Conservation (phyloP, 768 basidiomycete genomes). For the Amyloporia xantha region DNA sequence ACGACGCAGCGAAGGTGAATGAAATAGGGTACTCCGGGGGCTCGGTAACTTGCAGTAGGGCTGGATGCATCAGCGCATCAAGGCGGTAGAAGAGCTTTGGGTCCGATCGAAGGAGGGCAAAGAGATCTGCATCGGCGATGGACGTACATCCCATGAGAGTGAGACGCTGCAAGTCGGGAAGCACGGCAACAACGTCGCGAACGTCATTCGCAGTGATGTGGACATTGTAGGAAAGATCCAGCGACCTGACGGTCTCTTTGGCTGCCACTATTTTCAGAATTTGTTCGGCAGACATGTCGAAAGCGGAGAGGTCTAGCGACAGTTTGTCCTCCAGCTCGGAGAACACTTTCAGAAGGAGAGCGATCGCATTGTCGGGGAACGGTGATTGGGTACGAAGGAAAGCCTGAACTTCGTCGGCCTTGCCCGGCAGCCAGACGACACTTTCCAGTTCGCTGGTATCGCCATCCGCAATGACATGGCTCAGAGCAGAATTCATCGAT, state of each 20-base stretch:
- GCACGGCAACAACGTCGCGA: conserved; percentile 15
- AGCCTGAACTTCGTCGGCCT: conserved; percentile 15
- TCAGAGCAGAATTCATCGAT: conserved; percentile 22
- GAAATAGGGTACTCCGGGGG: conserved; percentile 12
- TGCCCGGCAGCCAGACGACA: conserved; percentile 26
- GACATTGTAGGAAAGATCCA: conserved; percentile 26
- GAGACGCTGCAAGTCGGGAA: conserved; percentile 21
- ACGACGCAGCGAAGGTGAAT: conserved; percentile 13
- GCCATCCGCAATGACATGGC: conserved; percentile 18
- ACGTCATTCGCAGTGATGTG: conserved; percentile 20
- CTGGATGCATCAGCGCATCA: conserved; percentile 22
- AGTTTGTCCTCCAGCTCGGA: conserved; percentile 4
- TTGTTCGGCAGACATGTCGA: conserved; percentile 22
- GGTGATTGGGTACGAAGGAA: conserved; percentile 18
- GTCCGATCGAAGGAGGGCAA: conserved; percentile 17
- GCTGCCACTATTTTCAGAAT: conserved; percentile 13
- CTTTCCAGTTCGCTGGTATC: conserved; percentile 22
- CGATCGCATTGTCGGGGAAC: conserved; percentile 23
- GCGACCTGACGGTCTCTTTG: conserved; percentile 8
- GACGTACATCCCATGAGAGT: conserved; percentile 20
- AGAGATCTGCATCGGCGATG: conserved; percentile 18
- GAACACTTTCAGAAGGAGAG: conserved; percentile 18
- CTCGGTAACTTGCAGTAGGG: conserved; percentile 12
- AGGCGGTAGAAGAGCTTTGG: conserved; percentile 23
- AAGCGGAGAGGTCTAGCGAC: conserved; percentile 21